A percentile compares a stretch with the other conserved stretches of the same genome.
phyloP scores from a whole-genome alignment of 495 filamentous ascomycete genomes.

The Penicillium macrosclerotiorum region DNA sequence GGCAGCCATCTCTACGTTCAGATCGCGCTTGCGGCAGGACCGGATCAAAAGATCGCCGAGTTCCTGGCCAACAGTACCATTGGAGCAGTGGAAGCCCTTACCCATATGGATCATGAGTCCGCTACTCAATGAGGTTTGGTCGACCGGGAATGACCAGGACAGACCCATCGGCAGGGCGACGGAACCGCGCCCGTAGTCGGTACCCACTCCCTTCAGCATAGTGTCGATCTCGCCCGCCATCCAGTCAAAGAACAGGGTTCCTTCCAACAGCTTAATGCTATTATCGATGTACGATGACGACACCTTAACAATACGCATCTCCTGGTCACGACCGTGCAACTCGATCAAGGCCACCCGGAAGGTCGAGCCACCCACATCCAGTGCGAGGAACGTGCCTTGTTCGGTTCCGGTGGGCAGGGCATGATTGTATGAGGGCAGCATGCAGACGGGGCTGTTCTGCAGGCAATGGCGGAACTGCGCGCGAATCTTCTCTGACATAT shows the following conservation, averaged over 20 bases:
- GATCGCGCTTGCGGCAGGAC: constrained; percentile 50
- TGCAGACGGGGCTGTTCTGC: constrained; percentile 54
- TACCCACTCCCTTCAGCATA: constrained; percentile 42
- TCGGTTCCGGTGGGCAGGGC: constrained; percentile 60
- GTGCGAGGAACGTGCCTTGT: constrained; percentile 56
- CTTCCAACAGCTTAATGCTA: constrained; percentile 50
- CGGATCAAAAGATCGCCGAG: constrained; percentile 56
- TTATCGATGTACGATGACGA: constrained; percentile 54
- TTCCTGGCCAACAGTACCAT: constrained; percentile 56
- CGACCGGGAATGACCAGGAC: constrained; percentile 69
- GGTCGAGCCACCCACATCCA: constrained; percentile 68
- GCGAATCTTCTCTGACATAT: constrained; percentile 58
- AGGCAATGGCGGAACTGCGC: constrained; percentile 56
- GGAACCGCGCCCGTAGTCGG: constrained; percentile 36
- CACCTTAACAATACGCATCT: constrained; percentile 51
- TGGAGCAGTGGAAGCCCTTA: constrained; percentile 62
- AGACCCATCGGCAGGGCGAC: constrained; percentile 55
- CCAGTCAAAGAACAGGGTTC: constrained; percentile 65
- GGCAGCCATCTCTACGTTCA: constrained; percentile 59
- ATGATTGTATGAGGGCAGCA: constrained; percentile 67
- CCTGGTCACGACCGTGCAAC: constrained; percentile 47
- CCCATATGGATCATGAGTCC: constrained; percentile 63
- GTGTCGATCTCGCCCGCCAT: constrained; percentile 61
- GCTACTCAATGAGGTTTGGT: constrained; percentile 58
- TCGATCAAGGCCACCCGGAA: constrained; percentile 63